A percentile compares a stretch with the other conserved stretches of the same genome.
Evolutionary conservation across 2,329 filamentous ascomycete species (phyloP).

Genomic region (Hypoxylon rubiginosum): DNA sequence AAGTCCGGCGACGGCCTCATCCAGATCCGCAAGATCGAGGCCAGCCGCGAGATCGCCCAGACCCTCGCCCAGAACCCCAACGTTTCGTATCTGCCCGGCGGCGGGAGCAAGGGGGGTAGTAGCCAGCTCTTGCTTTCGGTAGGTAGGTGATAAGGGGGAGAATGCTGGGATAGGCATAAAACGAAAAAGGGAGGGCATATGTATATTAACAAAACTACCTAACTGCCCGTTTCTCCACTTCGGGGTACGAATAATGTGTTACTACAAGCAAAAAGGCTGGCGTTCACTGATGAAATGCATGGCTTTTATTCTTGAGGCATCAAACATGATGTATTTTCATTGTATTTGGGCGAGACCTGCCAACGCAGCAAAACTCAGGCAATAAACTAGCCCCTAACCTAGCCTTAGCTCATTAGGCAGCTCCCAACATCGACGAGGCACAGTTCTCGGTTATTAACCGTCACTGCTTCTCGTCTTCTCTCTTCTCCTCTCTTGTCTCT

Average conservation of each 20-base stretch:
- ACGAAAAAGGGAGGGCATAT: slow-evolving; percentile 31
- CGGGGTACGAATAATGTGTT: slow-evolving; percentile 52
- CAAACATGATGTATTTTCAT: background rate
- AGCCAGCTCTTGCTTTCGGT: slow-evolving; percentile 67
- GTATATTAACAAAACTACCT: slow-evolving; percentile 48
- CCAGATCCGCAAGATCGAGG: slow-evolving; percentile 97
- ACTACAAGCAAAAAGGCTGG: slow-evolving; percentile 41
- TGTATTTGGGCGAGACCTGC: background rate
- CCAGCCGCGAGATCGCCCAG: slow-evolving; percentile 93
- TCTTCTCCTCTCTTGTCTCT: too few species aligned
- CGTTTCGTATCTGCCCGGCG: slow-evolving; percentile 91
- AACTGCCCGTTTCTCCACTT: slow-evolving; percentile 52
- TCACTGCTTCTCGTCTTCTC: slow-evolving; percentile 33
- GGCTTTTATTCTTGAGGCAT: slow-evolving; percentile 1
- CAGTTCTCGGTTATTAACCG: background rate
- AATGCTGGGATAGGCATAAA: slow-evolving; percentile 15
- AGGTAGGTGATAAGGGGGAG: slow-evolving; percentile 54
- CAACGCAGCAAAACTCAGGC: slow-evolving; percentile 5
- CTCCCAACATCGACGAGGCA: too few species aligned
- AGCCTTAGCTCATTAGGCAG: background rate
- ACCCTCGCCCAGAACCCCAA: slow-evolving; percentile 92
- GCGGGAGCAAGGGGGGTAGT: slow-evolving; percentile 69
- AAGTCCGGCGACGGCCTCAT: slow-evolving; percentile 95
- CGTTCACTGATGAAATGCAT: slow-evolving; percentile 12
- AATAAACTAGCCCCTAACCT: too few species aligned